Evolutionary conservation across 73 alveolate species (phyloP), one percentile per base, ranked within the genome.

Genomic region (Paramecium bursaria): DNA sequence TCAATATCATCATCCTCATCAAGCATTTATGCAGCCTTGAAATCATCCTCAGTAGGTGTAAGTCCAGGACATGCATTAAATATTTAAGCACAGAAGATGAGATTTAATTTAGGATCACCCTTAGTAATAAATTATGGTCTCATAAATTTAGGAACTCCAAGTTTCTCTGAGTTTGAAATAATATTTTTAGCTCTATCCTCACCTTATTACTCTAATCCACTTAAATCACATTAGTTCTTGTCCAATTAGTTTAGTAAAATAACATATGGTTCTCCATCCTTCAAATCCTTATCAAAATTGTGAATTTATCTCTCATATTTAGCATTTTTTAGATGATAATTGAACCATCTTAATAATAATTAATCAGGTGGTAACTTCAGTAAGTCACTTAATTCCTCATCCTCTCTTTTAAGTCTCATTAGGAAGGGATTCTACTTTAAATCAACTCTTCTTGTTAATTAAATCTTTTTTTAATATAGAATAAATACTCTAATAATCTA

Each of bases 1-100:
- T 94, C 98, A 54, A 92, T 88, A 87, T 95, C 99, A 60, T 93
- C 97, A 33, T 79, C 92, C 9, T 87, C 92, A 47, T 87, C 91
- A 46, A 95, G 54, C 50, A 93, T 73, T n/a, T 95, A 92, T 26
- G 96, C 94, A 50, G 90, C 91, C 42, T 90, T 97, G 82, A 75
- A 57, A 73, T 87, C 99, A 75, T 92, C 86, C 67, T 92, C 93
- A 57, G 94, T 92, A 44, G 97, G 92, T 15, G 94, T 94, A 23
- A 96, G 87, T 14, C 99, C 99, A 74, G 95, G 98, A 85, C 92
- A 91, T 22, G 96, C 91, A 79, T 96, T 96, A 92, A 96, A 96
- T 13, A 96, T 88, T 46, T 93, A 91, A 22, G 99, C 97, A 79
- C 95, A 92, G 85, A 96, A 96, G 49, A 96, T 90, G 7, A 95